Evolutionary conservation across 1,284 basidiomycete species (phyloP).

Genomic region (Heterobasidion annosum): DNA sequence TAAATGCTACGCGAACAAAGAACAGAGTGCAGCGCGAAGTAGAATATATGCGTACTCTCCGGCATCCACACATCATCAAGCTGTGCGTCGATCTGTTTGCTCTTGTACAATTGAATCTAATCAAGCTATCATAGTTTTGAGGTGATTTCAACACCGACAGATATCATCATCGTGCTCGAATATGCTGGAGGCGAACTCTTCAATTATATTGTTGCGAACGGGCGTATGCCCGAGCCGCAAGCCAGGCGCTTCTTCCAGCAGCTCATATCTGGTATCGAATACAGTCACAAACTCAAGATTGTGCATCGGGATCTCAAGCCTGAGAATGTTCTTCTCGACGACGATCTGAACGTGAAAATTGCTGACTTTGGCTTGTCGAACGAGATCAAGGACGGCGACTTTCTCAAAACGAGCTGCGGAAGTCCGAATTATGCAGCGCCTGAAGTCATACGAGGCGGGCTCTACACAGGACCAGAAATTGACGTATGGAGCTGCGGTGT

Average conservation of each 20-base stretch:
- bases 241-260: conserved; percentile 94
- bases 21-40: conserved; percentile 91
- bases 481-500: conserved; percentile 98
- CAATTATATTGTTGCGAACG: conserved; percentile 90
- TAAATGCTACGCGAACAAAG: conserved; percentile 86
- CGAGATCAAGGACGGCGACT: conserved; percentile 91
- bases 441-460: conserved; percentile 87
- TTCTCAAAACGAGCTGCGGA: conserved; percentile 90
- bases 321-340: conserved; percentile 79
- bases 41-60: conserved; percentile 86
- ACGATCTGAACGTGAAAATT: conserved; percentile 85
- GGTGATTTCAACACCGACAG: conserved; percentile 86
- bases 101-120: conserved; percentile 9
- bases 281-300: conserved; percentile 90
- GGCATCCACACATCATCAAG: conserved; percentile 95
- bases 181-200: conserved; percentile 90
- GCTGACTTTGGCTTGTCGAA: conserved; percentile 94
- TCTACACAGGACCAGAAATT: conserved; percentile 93
- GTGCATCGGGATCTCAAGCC: conserved; percentile 95
- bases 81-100: conserved; percentile 44
- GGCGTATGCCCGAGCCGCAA: conserved; percentile 78
- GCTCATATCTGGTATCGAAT: conserved; percentile 92
- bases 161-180: conserved; percentile 96
- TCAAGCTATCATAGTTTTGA: conserved; percentile 61
- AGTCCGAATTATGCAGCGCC: conserved; percentile 96